Percentiles rank a stretch among this genome's conserved stretches.
Conservation (phyloP, 1,284 basidiomycete genomes). For the Cutaneotrichosporon cavernicola region DNA sequence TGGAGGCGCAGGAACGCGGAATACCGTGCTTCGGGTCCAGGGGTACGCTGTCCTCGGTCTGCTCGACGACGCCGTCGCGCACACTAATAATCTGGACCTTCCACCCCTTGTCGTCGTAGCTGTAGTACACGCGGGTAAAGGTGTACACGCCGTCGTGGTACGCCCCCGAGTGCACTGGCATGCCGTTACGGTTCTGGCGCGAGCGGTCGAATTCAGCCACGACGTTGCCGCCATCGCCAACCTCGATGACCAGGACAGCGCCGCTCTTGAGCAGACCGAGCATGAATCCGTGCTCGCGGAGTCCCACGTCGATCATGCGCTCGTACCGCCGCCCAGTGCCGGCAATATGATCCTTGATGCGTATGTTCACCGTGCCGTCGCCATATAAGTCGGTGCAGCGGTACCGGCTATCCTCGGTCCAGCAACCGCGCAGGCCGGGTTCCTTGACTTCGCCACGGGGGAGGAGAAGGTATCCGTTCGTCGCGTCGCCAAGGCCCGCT, state of each 20-base stretch:
- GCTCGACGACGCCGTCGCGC: conserved; percentile 20
- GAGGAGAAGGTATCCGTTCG: conserved; percentile 37
- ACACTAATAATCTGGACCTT: conserved; percentile 16
- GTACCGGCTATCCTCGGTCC: conserved; percentile 66
- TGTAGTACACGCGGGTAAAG: conserved; percentile 73
- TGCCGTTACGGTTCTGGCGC: conserved; percentile 31
- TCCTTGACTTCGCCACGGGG: conserved; percentile 13
- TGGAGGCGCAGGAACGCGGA: conserved; percentile 49
- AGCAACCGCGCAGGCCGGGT: conserved; percentile 57
- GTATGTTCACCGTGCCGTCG: conserved; percentile 55
- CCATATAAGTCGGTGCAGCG: conserved; percentile 35
- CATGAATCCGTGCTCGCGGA: conserved; percentile 45
- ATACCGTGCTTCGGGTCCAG: conserved; percentile 75
- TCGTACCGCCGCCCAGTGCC: conserved; percentile 33
- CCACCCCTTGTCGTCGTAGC: conserved; percentile 47
- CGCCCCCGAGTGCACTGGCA: conserved; percentile 12
- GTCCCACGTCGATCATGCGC: conserved; percentile 41
- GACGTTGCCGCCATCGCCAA: conserved; percentile 54
- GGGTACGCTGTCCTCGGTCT: conserved; percentile 11
- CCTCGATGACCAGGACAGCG: conserved; percentile 60
- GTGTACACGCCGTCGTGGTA: conserved; percentile 46
- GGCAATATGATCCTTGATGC: conserved; percentile 56
- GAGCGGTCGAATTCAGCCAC: conserved; percentile 64
- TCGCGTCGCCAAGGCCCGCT: conserved; percentile 56
- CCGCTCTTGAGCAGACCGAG: conserved; percentile 59